phyloP scores from a whole-genome alignment of 1,139 yeast genomes.

The Wickerhamomyces sp. region DNA sequence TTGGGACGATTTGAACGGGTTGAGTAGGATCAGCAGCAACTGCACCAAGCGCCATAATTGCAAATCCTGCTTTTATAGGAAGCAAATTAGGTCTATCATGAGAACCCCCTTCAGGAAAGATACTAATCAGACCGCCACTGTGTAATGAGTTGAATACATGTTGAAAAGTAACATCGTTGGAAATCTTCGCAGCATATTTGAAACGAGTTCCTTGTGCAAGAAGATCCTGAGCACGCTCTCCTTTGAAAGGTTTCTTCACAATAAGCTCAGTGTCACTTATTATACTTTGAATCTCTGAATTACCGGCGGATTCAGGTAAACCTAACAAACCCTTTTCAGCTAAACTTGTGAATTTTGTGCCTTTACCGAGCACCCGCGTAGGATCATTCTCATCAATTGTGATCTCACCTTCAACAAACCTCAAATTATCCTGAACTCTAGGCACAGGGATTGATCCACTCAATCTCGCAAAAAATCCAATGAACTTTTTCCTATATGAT shows the following conservation, averaged over 20 bases:
- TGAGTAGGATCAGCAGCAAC: constrained; percentile 53
- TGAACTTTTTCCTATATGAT: constrained; percentile 45
- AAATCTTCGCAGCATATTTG: constrained; percentile 59
- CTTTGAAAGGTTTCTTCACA: constrained; percentile 45
- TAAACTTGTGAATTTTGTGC: constrained; percentile 41
- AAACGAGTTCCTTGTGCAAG: constrained; percentile 44
- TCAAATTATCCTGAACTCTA: constrained; percentile 63
- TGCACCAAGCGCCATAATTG: constrained; percentile 77
- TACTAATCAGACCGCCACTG: constrained; percentile 53
- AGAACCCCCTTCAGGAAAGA: constrained; percentile 82
- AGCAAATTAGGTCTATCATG: constrained; percentile 71
- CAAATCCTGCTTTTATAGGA: constrained; percentile 78
- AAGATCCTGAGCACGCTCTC: constrained; percentile 31
- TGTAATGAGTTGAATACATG: constrained; percentile 60
- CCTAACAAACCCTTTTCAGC: constrained; percentile 56
- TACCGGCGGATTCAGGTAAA: constrained; percentile 54
- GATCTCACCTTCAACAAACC: constrained; percentile 42
- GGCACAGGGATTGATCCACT: constrained; percentile 70
- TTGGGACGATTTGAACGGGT: constrained; percentile 60
- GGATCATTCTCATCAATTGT: constrained; percentile 27
- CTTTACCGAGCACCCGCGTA: constrained; percentile 34
- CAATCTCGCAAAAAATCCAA: constrained; percentile 53
- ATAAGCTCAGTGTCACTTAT: constrained; percentile 48
- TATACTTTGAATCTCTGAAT: constrained; percentile 47
- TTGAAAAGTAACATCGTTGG: constrained; percentile 54